Evolutionary conservation across 2,329 filamentous ascomycete species (phyloP).

Genomic region (Endoconidiophora laricicola): DNA sequence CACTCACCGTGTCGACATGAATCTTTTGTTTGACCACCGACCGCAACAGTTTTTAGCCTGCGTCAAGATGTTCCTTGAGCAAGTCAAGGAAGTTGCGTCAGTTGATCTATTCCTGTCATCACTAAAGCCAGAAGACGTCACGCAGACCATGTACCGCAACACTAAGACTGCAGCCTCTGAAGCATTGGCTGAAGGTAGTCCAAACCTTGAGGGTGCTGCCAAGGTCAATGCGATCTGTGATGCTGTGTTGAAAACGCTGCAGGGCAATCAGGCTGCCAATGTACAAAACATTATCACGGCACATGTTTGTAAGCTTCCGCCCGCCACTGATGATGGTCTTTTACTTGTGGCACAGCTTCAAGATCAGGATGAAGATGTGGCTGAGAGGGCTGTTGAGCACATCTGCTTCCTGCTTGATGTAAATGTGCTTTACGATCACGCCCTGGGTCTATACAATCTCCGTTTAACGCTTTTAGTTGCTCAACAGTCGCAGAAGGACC

Average conservation of each 20-base stretch:
- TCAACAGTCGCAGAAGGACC: constrained; percentile 90
- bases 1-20: constrained; percentile 92
- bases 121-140: constrained; percentile 82
- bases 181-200: constrained; percentile 12
- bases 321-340: constrained; percentile 75
- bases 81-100: constrained; percentile 64
- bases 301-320: constrained; percentile 82
- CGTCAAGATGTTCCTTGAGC: constrained; percentile 62
- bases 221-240: constrained; percentile 88
- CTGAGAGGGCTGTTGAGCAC: constrained; percentile 82
- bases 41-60: constrained; percentile 69
- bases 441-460: constrained; percentile 79
- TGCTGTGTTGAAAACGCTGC: constrained; percentile 55
- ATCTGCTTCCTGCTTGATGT: constrained; percentile 95
- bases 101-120: constrained; percentile 87
- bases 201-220: constrained; percentile 15
- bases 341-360: constrained; percentile 60
- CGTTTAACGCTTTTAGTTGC: constrained; percentile 81
- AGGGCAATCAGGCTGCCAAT: constrained; percentile 39
- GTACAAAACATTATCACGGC: constrained; percentile 89
- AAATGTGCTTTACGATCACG: constrained; percentile 78
- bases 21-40: constrained; percentile 88
- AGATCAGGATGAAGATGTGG: constrained; percentile 50
- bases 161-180: constrained; percentile 36
- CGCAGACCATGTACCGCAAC: constrained; percentile 83